phyloP scores from a whole-genome alignment of 2,329 filamentous ascomycete genomes.

The Fusarium subtropicale region DNA sequence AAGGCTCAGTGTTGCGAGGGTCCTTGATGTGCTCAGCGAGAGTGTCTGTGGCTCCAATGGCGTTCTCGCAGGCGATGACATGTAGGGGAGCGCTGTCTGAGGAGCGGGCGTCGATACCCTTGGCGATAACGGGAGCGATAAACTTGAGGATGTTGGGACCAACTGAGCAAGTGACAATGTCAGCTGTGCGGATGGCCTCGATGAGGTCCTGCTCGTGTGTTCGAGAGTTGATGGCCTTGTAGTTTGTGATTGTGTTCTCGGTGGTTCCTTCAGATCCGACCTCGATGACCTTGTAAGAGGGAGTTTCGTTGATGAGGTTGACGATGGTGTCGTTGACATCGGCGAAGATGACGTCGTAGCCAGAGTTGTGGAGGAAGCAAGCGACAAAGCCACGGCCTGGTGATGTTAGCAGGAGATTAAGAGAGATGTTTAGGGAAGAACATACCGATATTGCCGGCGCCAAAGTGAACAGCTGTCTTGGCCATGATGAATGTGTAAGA shows the following conservation, averaged over 20 bases:
- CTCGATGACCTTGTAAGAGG: conserved; percentile 91
- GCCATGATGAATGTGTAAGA: conserved; percentile 53
- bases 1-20: conserved; percentile 75
- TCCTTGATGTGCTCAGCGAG: conserved; percentile 84
- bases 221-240: conserved; percentile 96
- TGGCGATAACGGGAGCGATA: conserved; percentile 94
- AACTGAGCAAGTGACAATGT: conserved; percentile 95
- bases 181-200: conserved; percentile 85
- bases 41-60: conserved; percentile 92
- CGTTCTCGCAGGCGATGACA: conserved; percentile 98
- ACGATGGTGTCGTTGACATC: conserved; percentile 92
- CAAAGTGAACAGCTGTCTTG: conserved; percentile 84
- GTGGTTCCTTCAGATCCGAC: conserved; percentile 86
- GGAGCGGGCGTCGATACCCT: conserved; percentile 86
- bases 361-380: conserved; percentile 93
- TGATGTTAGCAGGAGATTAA: conserved; percentile 17
- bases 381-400: conserved; percentile 82
- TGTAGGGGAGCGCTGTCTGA: conserved; percentile 74
- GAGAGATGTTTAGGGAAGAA: background rate
- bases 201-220: conserved; percentile 83
- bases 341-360: conserved; percentile 95
- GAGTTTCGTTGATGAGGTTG: conserved; percentile 77
- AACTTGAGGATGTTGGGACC: conserved; percentile 96
- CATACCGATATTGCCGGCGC: conserved; percentile 84
- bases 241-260: conserved; percentile 89